Evolutionary conservation across 2,329 filamentous ascomycete species (phyloP), one percentile per base, ranked within the genome.

Genomic region (Neoascochyta sp.): DNA sequence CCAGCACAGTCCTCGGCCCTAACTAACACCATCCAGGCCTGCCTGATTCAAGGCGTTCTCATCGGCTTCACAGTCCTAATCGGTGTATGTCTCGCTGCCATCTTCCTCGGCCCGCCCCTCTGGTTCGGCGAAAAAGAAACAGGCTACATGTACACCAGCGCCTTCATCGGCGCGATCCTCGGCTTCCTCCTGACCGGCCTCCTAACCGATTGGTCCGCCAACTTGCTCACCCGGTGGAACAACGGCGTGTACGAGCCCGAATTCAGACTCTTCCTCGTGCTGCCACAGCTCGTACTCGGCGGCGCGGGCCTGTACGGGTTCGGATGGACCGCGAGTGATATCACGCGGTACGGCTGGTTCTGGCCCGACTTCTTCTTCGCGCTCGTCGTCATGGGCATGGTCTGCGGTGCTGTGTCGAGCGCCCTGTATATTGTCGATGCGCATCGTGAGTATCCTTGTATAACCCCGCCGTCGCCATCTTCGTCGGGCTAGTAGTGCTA

Each of bases 31-130:
- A 33, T 34, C 15, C 35, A 51, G 53, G 73, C 74, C 10, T 79
- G 75, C 50, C 70, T 95, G 3, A 86, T 89, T 27, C 89, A 95
- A 70, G 89, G 89, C 10, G 78, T 85, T 4, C 78, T 95, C 54
- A 95, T 95, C 52, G 90, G 89, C 43, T 96, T 90, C 89, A 94
- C 89, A 1, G 86, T 95, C 10, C 86, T 95, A 54, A 90, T 61
- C 43, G 89, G 88, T 29, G 84, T 94, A 35, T 82, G 93, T 38
- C 71, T 95, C 21, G 87, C 84, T 7, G 79, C 81, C 37, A 81
- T 93, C 51, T 92, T 94, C 68, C 72, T 93, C 18, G 81, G 82
- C 1, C 81, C 82, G 1, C 88, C 88, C 0, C 75, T 90, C 22
- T 92, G 80, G 69, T 95, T 89, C 75, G 73, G 78, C 46, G 86